Evolutionary conservation across 371 early-diverging fungal species (phyloP), one percentile per base, ranked within the genome.

Genomic region (Mortierella sp.): DNA sequence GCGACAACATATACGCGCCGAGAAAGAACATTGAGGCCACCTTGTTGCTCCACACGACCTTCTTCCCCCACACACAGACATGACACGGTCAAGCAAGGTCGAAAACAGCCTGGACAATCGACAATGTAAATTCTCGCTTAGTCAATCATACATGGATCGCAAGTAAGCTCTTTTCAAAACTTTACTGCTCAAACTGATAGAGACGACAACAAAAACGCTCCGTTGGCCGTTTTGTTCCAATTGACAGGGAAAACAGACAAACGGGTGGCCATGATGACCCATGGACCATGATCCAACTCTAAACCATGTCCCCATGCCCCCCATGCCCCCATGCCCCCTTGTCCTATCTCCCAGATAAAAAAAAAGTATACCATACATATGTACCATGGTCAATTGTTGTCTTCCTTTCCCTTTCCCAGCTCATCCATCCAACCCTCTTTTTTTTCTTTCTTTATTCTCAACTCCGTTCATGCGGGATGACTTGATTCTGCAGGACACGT

Each of bases 401-500:
- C 4, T 26, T 26, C 13, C 59, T 31, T 34, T 61, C 31, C 13
- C 14, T n/a, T 70, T 70, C 31, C 26, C 48, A 70, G 44, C 6
- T 2, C 19, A 43, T 19, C 43, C 69, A n/a, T 67, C 34, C n/a
- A 40, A 70, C 48, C 46, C 19, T 28, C 0, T 28, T 48, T 70
- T 48, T 70, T 43, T 10, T 43, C 26, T 61, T 34, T 61, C 0
- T 37, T 24, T 11, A 37, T 64, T 64, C 21, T 34, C 21, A 10
- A 64, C 64, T 64, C 64, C 64, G 64, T 34, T n/a, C 48, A 70
- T 43, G 70, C 48, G 70, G 70, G 46, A 70, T 70, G 70, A 48
- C 48, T 43, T 64, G 64, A 64, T 37, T 64, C 24, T 64, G 64
- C 64, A 64, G 64, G 40, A 64, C 64, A 51, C 72, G 37, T 72